Base-by-base conservation (phyloP, 2,329 filamentous ascomycete species). In the Ophiostoma sp. region DNA sequence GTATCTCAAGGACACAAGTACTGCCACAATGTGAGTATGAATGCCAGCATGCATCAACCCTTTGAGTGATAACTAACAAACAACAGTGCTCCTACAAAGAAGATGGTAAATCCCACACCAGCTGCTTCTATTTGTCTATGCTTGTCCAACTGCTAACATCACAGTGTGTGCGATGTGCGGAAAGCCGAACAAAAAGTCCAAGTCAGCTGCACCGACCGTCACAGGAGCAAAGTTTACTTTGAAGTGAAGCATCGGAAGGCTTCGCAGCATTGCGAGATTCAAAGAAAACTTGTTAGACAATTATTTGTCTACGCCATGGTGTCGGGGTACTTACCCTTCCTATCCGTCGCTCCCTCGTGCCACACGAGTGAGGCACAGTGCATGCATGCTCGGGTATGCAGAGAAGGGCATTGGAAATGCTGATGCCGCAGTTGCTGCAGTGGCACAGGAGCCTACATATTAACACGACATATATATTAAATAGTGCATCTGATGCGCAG, bases 201-300 rank as follows among this genome's bases (percentile, higher is more conserved):
- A 81, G 58, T 74, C 79, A 5, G 79, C 80, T 9, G 84, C 82
- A 7, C 85, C 85, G 5, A 77, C 83, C 4, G 80, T 89, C 11
- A 79, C 83, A 63, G 86, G 84, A 1, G 84, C 88, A 74, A 89
- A 88, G 74, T 87, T 86, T 72, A 86, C 84, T 1, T 71, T 87
- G 69, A 88, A 88, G 75, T 89, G 76, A 82, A 47, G 55, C 40
- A 18, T 42, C 5, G 6, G 5, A 55, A 8, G 4, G 49, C 7
- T 9, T 27, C 11, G 7, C 49, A 27, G 18, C 18, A 55, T 36
- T 9, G 27, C 18, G 27, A 27, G 27, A 27, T 27, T 27, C 27
- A 27, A 2, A 27, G 27, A 27, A 27, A 27, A 27, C 2, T 27
- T 27, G 27, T 27, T 27, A 27, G 27, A 27, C 27, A 27, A 27